Percentiles rank a stretch among this genome's conserved stretches.
Evolutionary conservation across 1,284 basidiomycete genomes (phyloP).

Genomic region (Cryptococcus amylolentus): DNA sequence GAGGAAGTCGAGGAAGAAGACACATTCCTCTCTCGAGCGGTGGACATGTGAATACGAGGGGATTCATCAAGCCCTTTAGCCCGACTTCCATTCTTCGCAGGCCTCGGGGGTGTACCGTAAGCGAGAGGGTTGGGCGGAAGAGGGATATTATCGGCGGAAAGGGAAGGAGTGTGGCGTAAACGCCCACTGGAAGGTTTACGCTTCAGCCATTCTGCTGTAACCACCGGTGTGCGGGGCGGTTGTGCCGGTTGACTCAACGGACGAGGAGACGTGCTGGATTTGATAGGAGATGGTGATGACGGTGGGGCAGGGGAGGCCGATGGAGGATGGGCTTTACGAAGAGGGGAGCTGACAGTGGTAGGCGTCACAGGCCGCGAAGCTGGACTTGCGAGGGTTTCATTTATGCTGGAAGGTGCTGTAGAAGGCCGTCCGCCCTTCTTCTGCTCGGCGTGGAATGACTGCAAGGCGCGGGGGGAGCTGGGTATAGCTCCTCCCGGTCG

Average conservation of each 20-base stretch:
- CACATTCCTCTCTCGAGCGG: background rate
- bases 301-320: conserved; percentile 1
- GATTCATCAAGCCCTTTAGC: conserved; percentile 8
- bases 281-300: background rate
- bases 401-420: conserved; percentile 11
- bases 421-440: background rate
- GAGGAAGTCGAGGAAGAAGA: conserved; percentile 8
- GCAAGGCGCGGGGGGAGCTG: conserved; percentile 9
- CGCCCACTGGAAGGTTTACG: conserved; percentile 16
- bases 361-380: background rate
- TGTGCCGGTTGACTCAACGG: background rate
- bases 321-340: no score
- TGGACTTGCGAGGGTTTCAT: conserved; percentile 10
- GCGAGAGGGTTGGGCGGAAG: background rate
- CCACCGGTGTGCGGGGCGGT: conserved; percentile 2
- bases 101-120: background rate
- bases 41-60: conserved; percentile 2
- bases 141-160: conserved; percentile 5
- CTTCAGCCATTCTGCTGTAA: conserved; percentile 25
- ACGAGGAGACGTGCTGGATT: background rate
- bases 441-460: background rate
- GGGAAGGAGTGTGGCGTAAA: conserved; percentile 5
- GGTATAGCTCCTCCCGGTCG: conserved; percentile 20
- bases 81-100: background rate
- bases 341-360: background rate